phyloP scores from a whole-genome alignment of 2,329 filamentous ascomycete genomes.

The Diaporthe vexans region DNA sequence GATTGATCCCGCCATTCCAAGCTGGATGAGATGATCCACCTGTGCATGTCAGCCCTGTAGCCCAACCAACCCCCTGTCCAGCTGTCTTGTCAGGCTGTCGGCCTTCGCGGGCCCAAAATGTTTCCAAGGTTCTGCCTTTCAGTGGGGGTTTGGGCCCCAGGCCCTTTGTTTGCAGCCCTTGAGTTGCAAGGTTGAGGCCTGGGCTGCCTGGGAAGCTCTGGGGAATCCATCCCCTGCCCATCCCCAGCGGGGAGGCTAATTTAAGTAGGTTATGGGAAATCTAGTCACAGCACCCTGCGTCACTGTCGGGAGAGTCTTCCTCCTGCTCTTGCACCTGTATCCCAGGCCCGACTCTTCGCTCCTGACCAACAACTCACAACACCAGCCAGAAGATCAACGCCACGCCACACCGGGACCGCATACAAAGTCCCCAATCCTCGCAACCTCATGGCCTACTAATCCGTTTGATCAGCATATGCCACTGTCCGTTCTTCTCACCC shows the following conservation, averaged over 20 bases:
- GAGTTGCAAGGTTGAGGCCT: background rate
- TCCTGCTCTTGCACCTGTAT: background rate
- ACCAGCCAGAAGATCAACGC: conserved; percentile 6
- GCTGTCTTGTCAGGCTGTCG: background rate
- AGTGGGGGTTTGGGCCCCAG: conserved; percentile 19
- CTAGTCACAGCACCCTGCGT: conserved; percentile 27
- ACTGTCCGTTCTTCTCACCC: background rate
- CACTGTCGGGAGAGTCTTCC: conserved; percentile 14
- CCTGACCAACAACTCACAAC: conserved; percentile 2
- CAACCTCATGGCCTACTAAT: conserved; percentile 15
- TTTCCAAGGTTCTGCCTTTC: conserved; percentile 13
- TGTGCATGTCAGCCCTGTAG: conserved; percentile 29
- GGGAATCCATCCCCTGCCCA: conserved; percentile 23
- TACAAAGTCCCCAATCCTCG: background rate
- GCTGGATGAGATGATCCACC: conserved; percentile 32
- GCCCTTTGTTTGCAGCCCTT: conserved; percentile 28
- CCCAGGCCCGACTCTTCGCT: background rate
- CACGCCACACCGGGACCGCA: background rate
- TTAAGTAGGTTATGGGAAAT: conserved; percentile 24
- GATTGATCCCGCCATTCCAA: conserved; percentile 27
- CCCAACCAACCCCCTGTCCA: background rate
- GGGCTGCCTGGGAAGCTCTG: conserved; percentile 2
- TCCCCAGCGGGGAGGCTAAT: conserved; percentile 10
- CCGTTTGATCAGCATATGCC: background rate
- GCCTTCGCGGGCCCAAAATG: background rate